Conservation (phyloP, 2,329 filamentous ascomycete genomes). For the Diplodia scrobiculata region DNA sequence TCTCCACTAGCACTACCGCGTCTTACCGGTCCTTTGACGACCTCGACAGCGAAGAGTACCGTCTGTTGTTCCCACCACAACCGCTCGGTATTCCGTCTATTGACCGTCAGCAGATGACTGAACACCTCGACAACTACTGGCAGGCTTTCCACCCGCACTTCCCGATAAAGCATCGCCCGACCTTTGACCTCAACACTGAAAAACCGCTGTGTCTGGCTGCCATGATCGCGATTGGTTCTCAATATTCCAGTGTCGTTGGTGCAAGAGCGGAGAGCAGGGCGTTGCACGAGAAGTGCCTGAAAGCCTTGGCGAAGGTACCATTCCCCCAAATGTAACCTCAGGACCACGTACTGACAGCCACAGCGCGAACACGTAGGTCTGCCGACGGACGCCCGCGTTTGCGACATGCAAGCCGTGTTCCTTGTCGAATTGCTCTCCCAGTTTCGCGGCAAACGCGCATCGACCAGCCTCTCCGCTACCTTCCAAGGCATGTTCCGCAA, state of each 20-base stretch:
- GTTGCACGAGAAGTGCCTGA: constrained; percentile 48
- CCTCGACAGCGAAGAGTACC: constrained; percentile 43
- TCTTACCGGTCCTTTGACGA: constrained; percentile 40
- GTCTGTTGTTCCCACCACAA: constrained; percentile 42
- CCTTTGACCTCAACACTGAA: constrained; percentile 41
- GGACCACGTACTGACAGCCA: constrained; percentile 3
- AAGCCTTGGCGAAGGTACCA: constrained; percentile 43
- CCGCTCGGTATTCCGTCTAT: constrained; percentile 38
- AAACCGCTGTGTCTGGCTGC: constrained; percentile 50
- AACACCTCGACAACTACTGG: constrained; percentile 52
- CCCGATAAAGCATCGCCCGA: constrained; percentile 49
- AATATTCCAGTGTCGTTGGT: constrained; percentile 43
- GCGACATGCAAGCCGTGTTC: constrained; percentile 50
- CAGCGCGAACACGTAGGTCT: constrained; percentile 32
- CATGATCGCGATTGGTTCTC: constrained; percentile 50
- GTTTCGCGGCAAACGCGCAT: constrained; percentile 46
- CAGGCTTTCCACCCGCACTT: constrained; percentile 50
- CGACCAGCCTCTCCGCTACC: constrained; percentile 41
- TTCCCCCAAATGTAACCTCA: background rate
- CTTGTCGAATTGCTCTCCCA: constrained; percentile 49
- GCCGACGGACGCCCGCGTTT: constrained; percentile 37
- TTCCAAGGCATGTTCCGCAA: constrained; percentile 45
- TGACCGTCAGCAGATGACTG: constrained; percentile 37
- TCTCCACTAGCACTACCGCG: constrained; percentile 29
- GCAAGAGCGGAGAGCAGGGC: constrained; percentile 43